Evolutionary conservation across 2,329 filamentous ascomycete genomes (phyloP).

Genomic region (Mycogone perniciosa): DNA sequence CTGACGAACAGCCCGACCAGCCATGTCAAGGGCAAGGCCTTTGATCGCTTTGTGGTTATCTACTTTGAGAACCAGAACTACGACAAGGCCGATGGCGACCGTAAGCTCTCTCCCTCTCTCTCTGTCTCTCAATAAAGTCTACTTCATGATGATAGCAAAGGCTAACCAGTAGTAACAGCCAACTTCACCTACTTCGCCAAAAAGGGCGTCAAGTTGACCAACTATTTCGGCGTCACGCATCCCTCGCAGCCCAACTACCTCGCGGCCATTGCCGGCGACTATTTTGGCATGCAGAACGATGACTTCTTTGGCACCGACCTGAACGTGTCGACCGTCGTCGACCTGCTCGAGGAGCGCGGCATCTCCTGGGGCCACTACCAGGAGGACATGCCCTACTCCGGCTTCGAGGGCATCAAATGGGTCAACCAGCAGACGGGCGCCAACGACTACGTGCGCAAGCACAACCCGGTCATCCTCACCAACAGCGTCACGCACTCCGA

Average conservation of each 20-base stretch:
- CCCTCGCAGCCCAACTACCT: conserved; percentile 74
- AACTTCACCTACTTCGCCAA: conserved; percentile 24
- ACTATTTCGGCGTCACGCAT: conserved; percentile 58
- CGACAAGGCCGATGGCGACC: conserved; percentile 56
- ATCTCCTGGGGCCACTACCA: conserved; percentile 69
- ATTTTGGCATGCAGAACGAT: conserved; percentile 68
- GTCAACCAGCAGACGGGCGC: conserved; percentile 58
- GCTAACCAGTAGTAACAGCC: conserved; percentile 14
- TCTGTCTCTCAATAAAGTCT: not conserved
- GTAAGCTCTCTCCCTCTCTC: conserved; percentile 29
- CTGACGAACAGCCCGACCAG: conserved; percentile 54
- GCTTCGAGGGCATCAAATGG: conserved; percentile 60
- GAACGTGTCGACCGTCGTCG: conserved; percentile 62
- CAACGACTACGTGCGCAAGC: conserved; percentile 78
- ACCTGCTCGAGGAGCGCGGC: conserved; percentile 58
- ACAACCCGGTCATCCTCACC: conserved; percentile 63
- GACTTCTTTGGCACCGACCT: conserved; percentile 49
- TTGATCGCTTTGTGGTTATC: conserved; percentile 65
- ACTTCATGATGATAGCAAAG: not conserved
- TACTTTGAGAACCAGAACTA: conserved; percentile 76
- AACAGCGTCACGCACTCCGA: conserved; percentile 55
- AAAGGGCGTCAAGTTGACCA: conserved; percentile 26
- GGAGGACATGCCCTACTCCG: conserved; percentile 70
- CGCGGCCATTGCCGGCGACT: conserved; percentile 61
- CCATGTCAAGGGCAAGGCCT: conserved; percentile 62